Evolutionary conservation across 1,284 basidiomycete species (phyloP), one percentile per base, ranked within the genome.

Genomic region (Cerrena zonata): DNA sequence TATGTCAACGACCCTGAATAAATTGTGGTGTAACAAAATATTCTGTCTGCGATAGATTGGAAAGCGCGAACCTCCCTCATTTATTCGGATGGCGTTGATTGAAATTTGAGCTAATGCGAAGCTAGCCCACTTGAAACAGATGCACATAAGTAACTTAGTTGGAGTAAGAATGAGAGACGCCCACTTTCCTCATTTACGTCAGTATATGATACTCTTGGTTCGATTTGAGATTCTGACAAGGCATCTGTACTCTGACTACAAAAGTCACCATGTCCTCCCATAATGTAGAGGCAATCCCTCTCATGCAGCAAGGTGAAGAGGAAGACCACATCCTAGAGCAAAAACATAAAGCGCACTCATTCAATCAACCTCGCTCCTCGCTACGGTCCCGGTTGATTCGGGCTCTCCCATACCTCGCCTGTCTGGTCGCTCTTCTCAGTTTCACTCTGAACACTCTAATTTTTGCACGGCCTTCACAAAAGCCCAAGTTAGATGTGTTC

Each of bases 351-450:
- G 26, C 21, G 36, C 12, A 40, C 44, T n/a, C 15, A 30, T 24
- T 42, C 50, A 4, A 36, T 34, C 40, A 52, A 47, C 19, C 39
- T 38, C 30, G 36, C 23, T 15, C 36, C 46, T 26, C 12, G 4
- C 25, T 37, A 10, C 40, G 22, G 10, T 39, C 24, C 24, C 42
- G 45, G n/a, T 27, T 41, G n/a, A 45, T 34, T 23, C 41, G 26
- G 1, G 21, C 51, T 25, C 52, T 53, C 34, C 40, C 41, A 5
- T 3, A 39, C 25, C 19, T 37, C n/a, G 51, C 49, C 11, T 45
- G 51, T 47, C 3, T 52, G 34, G 37, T 53, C 45, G 48, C 56
- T 21, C 40, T 55, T 39, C 12, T 57, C 43, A 55, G 53, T 50
- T 24, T 58, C 45, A 5, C 30, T 38, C 43, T 26, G 21, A 39